Base-by-base conservation (phyloP, 2,329 filamentous ascomycete species). In the Tolypocladium paradoxum region DNA sequence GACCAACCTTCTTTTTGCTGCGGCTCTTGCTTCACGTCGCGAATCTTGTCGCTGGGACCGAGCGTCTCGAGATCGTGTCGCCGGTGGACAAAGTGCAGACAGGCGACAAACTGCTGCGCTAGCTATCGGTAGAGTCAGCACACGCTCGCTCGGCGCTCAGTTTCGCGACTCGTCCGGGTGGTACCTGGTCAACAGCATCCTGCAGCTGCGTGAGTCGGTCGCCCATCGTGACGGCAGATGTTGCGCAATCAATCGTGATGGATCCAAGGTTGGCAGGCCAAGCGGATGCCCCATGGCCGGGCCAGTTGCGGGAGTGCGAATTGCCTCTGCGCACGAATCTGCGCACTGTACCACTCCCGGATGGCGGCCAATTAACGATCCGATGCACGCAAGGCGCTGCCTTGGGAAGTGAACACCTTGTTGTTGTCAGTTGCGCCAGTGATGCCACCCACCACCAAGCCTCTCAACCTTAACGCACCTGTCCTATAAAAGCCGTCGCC, bases 171-270 rank as follows among this genome's bases (percentile, higher is more conserved):
- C 9, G n/a, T 31, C 2, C 9, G 8, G 11, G 33, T 29, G 69
- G 35, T 72, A 88, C 88, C 77, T 90, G 83, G 64, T 93, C 88
- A 56, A 92, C 81, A 68, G 87, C 85, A 73, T 93, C 88, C 70
- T 95, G 89, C 54, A 93, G 76, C 68, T 93, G 88, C 1, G 89
- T 92, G 54, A 95, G 77, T 57, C 85, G 77, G 65, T 95, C 89
- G 31, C 79, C 79, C 83, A 90, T 90, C 7, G 58, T 69, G 57
- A 20, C 22, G 16, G 33, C n/a, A 48, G 47, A 31, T 29, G 49
- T 51, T 51, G 29, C 34, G 31, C n/a, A 29, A 33, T 20, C 16
- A 27, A n/a, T 31, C 24, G 43, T 27, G 12, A 46, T 31, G 27
- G 24, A n/a, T 45, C 20, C 40, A 9, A 34, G 9, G 16, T 6